A percentile compares a stretch with the other conserved stretches of the same genome.
These are phyloP conservation scores for Solanum rostratum DNA, from an alignment of 257 asterid species.

Conservation along the genomic window DNA sequence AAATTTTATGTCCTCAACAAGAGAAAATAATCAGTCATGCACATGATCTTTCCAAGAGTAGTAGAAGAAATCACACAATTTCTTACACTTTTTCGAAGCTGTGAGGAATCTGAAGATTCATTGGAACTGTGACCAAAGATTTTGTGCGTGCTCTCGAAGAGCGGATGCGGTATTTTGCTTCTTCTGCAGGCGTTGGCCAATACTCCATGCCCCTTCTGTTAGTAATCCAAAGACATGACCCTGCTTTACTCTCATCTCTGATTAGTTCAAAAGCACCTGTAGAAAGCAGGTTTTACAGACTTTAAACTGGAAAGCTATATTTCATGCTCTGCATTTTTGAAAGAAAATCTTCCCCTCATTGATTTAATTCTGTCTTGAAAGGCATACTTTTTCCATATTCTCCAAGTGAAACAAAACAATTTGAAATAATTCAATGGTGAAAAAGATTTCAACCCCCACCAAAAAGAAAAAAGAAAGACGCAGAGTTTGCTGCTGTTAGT, in stretches of 20 bases:
- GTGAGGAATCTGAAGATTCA: conserved; percentile 55
- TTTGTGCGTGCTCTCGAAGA: conserved; percentile 27
- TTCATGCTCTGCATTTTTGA: background rate
- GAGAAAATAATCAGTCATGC: background rate
- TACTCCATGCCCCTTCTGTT: conserved; percentile 79
- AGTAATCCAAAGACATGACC: conserved; percentile 86
- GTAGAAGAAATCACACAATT: background rate
- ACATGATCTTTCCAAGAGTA: background rate
- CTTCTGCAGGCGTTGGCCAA: conserved; percentile 90
- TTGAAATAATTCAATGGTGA: background rate
- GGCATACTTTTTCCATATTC: background rate
- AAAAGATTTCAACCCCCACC: background rate
- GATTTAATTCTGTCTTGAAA: background rate
- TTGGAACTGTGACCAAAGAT: conserved; percentile 27
- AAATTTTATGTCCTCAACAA: background rate
- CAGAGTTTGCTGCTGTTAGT: conserved; percentile 21
- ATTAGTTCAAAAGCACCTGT: conserved; percentile 85
- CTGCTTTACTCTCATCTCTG: conserved; percentile 77
- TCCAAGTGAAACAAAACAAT: background rate
- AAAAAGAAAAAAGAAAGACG: no score
- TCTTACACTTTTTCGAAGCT: conserved; percentile 80
- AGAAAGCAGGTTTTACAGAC: conserved; percentile 9
- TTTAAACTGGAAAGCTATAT: conserved; percentile 3
- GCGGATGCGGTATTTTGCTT: conserved; percentile 46
- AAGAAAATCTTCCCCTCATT: background rate